These are phyloP conservation scores for Exophiala viscosa DNA, from an alignment of 2,329 filamentous ascomycete genomes.

Conservation along the genomic window DNA sequence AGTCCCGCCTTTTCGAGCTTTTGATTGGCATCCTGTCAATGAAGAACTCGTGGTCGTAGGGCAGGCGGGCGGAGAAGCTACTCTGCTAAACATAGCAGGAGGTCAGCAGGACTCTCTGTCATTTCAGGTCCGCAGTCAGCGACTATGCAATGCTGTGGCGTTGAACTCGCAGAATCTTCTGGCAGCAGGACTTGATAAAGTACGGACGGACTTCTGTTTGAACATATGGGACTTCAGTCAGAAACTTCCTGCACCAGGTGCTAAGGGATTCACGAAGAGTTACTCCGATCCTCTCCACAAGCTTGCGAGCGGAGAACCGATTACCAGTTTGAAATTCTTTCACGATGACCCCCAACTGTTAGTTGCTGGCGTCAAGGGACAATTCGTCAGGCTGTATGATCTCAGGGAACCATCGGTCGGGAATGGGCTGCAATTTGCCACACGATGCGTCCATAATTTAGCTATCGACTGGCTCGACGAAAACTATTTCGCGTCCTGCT, in stretches of 20 bases:
- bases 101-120: slow-evolving; percentile 45
- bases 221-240: slow-evolving; percentile 62
- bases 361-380: slow-evolving; percentile 58
- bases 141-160: slow-evolving; percentile 62
- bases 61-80: slow-evolving; percentile 59
- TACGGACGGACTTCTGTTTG: slow-evolving; percentile 61
- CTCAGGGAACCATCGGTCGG: slow-evolving; percentile 44
- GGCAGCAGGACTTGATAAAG: slow-evolving; percentile 60
- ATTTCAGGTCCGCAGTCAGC: slow-evolving; percentile 59
- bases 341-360: slow-evolving; percentile 57
- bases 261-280: slow-evolving; percentile 23
- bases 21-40: slow-evolving; percentile 61
- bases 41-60: slow-evolving; percentile 59
- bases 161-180: slow-evolving; percentile 56
- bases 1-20: slow-evolving; percentile 60
- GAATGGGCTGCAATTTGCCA: slow-evolving; percentile 49
- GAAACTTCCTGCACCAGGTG: slow-evolving; percentile 37
- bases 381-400: slow-evolving; percentile 61
- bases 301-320: slow-evolving; percentile 58
- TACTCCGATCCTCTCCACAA: slow-evolving; percentile 52
- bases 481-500: slow-evolving; percentile 61
- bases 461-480: slow-evolving; percentile 62
- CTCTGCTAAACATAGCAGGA: slow-evolving; percentile 54
- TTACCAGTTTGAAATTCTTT: slow-evolving; percentile 64
- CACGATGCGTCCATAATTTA: slow-evolving; percentile 60